These are phyloP conservation scores for Epichloe uncinata DNA, from an alignment of 2,329 filamentous ascomycete species.

Conservation along the genomic window DNA sequence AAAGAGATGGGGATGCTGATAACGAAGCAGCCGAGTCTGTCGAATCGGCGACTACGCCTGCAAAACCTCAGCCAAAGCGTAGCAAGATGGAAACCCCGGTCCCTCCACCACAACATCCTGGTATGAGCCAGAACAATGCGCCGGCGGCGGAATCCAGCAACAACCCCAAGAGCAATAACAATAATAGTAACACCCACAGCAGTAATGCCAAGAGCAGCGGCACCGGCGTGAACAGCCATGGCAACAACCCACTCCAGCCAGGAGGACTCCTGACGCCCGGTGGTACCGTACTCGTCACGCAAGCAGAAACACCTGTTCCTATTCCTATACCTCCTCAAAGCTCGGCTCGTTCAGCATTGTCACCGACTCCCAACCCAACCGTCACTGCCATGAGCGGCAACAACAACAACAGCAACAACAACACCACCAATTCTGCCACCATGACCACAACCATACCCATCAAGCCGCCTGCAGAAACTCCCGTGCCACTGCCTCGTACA, in stretches of 20 bases:
- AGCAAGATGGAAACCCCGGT: constrained; percentile 46
- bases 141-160: constrained; percentile 14
- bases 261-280: constrained; percentile 3
- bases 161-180: constrained; percentile 9
- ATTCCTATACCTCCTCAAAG: constrained; percentile 21
- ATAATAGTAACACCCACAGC: constrained; percentile 5
- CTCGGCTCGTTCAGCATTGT: constrained; percentile 17
- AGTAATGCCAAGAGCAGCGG: constrained; percentile 8
- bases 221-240: neutral
- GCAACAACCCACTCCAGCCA: neutral
- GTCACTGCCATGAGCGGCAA: neutral
- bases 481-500: constrained; percentile 23
- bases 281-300: constrained; percentile 8
- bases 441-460: constrained; percentile 17
- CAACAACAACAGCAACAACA: neutral
- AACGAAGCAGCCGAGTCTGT: constrained; percentile 16
- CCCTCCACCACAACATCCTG: constrained; percentile 28
- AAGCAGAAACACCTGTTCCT: constrained; percentile 30
- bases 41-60: constrained; percentile 13
- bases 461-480: constrained; percentile 22
- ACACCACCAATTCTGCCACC: constrained; percentile 6
- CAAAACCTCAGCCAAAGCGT: constrained; percentile 33
- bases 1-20: constrained; percentile 26
- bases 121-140: constrained; percentile 16
- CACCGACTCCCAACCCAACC: constrained; percentile 16